Evolutionary conservation across 352 stramenopile genomes (phyloP).

Genomic region (Pythium inflatum): DNA sequence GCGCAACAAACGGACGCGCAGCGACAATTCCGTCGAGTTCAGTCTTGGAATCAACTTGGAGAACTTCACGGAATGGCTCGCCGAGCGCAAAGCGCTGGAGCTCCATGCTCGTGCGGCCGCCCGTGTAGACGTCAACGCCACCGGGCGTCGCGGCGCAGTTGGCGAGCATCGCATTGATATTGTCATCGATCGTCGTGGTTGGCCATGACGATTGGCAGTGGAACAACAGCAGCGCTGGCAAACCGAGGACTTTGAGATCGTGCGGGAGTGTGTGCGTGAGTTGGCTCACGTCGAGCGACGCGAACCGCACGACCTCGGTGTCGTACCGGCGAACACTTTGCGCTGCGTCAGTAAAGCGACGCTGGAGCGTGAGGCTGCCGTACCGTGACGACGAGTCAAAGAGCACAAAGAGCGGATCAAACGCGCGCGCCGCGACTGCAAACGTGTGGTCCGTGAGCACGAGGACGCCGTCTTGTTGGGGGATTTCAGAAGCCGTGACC

Average conservation of each 20-base stretch:
- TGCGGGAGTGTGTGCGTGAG: constrained; percentile 13
- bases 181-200: background rate
- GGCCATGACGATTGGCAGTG: constrained; percentile 22
- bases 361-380: constrained; percentile 37
- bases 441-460: constrained; percentile 37
- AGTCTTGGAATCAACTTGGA: constrained; percentile 15
- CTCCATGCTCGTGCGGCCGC: constrained; percentile 42
- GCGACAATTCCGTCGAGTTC: constrained; percentile 30
- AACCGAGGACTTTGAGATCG: constrained; percentile 31
- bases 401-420: constrained; percentile 47
- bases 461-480: constrained; percentile 38
- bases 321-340: constrained; percentile 31
- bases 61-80: constrained; percentile 32
- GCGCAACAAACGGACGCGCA: constrained; percentile 35
- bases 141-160: constrained; percentile 30
- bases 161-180: constrained; percentile 15
- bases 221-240: constrained; percentile 42
- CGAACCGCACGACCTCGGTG: constrained; percentile 32
- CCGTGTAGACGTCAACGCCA: constrained; percentile 36
- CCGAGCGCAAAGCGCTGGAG: constrained; percentile 45
- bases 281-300: constrained; percentile 34
- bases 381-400: constrained; percentile 40
- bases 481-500: constrained; percentile 3
- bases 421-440: constrained; percentile 18
- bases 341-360: constrained; percentile 40